These are phyloP conservation scores for Prunus armeniaca DNA, from an alignment of 306 rosid species.

Conservation along the genomic window DNA sequence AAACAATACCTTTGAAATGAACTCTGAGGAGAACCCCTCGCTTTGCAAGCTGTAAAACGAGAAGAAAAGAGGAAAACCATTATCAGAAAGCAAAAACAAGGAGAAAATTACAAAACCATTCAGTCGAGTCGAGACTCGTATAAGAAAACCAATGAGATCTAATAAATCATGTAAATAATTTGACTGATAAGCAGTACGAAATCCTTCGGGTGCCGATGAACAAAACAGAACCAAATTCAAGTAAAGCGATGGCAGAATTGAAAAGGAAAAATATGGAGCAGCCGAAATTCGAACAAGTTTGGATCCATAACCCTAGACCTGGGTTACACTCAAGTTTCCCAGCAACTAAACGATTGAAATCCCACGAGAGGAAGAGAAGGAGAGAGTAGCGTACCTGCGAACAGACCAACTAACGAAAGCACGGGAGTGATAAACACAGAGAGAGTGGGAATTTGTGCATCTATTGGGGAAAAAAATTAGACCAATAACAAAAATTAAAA, in stretches of 20 bases:
- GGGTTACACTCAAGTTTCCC: background rate
- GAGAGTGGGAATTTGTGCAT: background rate
- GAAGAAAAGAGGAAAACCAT: background rate
- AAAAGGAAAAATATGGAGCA: background rate
- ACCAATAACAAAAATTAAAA: background rate
- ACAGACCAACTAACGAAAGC: background rate
- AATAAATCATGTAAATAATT: background rate
- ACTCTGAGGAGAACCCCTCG: constrained; percentile 73
- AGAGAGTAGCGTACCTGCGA: background rate
- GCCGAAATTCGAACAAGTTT: background rate
- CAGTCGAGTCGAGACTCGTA: background rate
- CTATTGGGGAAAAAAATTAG: too few species aligned
- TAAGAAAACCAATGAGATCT: background rate
- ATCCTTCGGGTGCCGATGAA: background rate
- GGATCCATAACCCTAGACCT: background rate
- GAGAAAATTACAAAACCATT: too few species aligned
- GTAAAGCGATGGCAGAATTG: background rate
- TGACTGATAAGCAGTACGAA: background rate
- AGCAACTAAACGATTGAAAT: background rate
- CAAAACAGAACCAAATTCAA: background rate
- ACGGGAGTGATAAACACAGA: background rate
- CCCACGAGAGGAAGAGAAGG: background rate
- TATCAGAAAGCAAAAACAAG: background rate
- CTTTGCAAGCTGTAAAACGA: constrained; percentile 60
- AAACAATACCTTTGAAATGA: constrained; percentile 69